Percentiles rank a stretch among this genome's conserved stretches.
phyloP scores from a whole-genome alignment of 495 filamentous ascomycete species.

The Aspergillus ostianus region DNA sequence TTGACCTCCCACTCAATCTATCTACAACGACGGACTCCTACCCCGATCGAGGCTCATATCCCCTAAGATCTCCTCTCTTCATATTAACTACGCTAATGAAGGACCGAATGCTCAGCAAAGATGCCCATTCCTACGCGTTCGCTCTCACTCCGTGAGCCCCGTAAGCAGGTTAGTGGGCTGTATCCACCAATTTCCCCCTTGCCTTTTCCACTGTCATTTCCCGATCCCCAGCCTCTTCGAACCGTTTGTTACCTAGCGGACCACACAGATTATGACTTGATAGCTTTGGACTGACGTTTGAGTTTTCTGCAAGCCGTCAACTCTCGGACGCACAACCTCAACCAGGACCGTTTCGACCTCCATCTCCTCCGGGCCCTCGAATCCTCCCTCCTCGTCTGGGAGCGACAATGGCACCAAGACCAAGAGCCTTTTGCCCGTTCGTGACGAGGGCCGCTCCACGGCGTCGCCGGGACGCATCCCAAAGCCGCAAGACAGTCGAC shows the following conservation, averaged over 20 bases:
- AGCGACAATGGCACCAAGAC: constrained; percentile 14
- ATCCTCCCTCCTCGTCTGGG: constrained; percentile 1
- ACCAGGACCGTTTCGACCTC: constrained; percentile 13
- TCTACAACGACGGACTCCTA: constrained; percentile 1
- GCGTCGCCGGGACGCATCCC: constrained; percentile 2
- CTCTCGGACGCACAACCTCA: constrained; percentile 29
- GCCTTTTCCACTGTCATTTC: constrained; percentile 5
- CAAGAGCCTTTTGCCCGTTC: constrained; percentile 17
- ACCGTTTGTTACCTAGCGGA: neutral
- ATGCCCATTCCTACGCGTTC: constrained; percentile 48
- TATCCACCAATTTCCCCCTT: neutral
- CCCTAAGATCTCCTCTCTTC: neutral
- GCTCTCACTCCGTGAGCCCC: constrained; percentile 35
- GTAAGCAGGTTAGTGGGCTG: constrained; percentile 33
- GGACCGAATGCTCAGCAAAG: constrained; percentile 10
- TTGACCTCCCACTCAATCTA: neutral
- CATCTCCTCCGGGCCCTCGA: constrained; percentile 5
- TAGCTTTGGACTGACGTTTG: neutral
- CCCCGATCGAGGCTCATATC: neutral
- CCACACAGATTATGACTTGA: neutral
- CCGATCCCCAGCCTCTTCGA: neutral
- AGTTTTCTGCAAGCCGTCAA: constrained; percentile 23
- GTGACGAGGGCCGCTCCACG: constrained; percentile 12
- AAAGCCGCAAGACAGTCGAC: constrained; percentile 10
- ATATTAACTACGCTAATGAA: neutral